Evolutionary conservation across 768 basidiomycete genomes (phyloP), one percentile per base, ranked within the genome.

Genomic region (Naganishia randhawae): DNA sequence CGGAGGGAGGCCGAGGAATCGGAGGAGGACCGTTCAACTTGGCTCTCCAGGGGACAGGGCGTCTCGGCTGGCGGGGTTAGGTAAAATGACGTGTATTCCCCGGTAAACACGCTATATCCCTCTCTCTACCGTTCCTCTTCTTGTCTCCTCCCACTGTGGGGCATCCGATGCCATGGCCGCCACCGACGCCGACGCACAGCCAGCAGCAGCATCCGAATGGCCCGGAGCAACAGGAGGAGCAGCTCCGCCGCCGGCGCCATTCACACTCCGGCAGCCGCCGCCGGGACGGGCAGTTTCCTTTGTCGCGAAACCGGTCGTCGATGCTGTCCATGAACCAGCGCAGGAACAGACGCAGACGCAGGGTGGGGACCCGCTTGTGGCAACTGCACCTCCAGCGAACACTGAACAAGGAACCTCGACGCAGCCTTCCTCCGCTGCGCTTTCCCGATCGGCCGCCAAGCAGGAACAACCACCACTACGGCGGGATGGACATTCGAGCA

Each of bases 401-500:
- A 50, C n/a, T n/a, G n/a, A n/a, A n/a, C n/a, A n/a, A n/a, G n/a
- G n/a, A n/a, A n/a, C n/a, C n/a, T n/a, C n/a, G n/a, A n/a, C n/a
- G n/a, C n/a, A n/a, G n/a, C n/a, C n/a, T n/a, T n/a, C n/a, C n/a
- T n/a, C n/a, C n/a, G n/a, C n/a, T n/a, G n/a, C n/a, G n/a, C n/a
- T n/a, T n/a, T n/a, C n/a, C n/a, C n/a, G n/a, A n/a, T n/a, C n/a
- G n/a, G n/a, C n/a, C n/a, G n/a, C n/a, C n/a, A n/a, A n/a, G n/a
- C n/a, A n/a, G n/a, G n/a, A n/a, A n/a, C 17, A 57, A 39, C 19
- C 5, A n/a, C 8, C 5, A 35, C n/a, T 22, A 22, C 3, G 91
- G 92, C 22, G 94, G 95, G 22, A 93, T 97, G 69, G 19, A 48
- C n/a, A 42, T 3, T 6, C 3, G 7, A 16, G 4, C 7, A 3